Evolutionary conservation across 2,329 filamentous ascomycete species (phyloP).

Genomic region (Xylariaceae sp.): DNA sequence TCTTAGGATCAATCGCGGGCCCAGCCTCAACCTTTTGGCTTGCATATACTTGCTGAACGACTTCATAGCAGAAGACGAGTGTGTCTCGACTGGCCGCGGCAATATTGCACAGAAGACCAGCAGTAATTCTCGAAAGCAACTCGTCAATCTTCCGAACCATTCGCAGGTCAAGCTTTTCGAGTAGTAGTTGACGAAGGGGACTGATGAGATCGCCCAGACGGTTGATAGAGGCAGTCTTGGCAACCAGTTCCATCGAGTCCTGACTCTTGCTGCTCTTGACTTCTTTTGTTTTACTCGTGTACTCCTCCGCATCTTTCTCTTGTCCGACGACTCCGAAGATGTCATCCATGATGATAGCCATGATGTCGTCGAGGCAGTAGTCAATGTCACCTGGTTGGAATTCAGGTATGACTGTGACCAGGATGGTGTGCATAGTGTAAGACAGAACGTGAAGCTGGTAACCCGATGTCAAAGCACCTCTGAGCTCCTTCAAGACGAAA

Average conservation of each 20-base stretch:
- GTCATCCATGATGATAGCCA: conserved; percentile 90
- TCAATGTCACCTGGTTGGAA: conserved; percentile 81
- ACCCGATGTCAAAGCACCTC: conserved; percentile 74
- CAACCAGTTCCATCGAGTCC: conserved; percentile 91
- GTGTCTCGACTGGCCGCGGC: conserved; percentile 74
- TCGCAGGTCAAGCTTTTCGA: conserved; percentile 77
- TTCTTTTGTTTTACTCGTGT: conserved; percentile 93
- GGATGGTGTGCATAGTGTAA: conserved; percentile 87
- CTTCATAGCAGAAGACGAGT: conserved; percentile 90
- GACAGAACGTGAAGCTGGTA: conserved; percentile 94
- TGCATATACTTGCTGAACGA: conserved; percentile 81
- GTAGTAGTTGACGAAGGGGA: conserved; percentile 71
- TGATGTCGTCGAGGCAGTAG: conserved; percentile 74
- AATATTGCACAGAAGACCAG: conserved; percentile 77
- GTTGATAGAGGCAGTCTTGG: conserved; percentile 71
- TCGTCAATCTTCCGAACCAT: conserved; percentile 89
- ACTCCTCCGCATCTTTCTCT: conserved; percentile 95
- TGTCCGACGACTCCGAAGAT: conserved; percentile 89
- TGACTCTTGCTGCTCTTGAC: conserved; percentile 98
- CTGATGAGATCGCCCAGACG: conserved; percentile 69
- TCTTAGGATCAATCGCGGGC: conserved; percentile 54
- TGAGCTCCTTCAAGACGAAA: conserved; percentile 88
- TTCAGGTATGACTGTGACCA: conserved; percentile 67
- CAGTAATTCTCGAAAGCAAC: conserved; percentile 73
- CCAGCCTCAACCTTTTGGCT: conserved; percentile 49